A percentile compares a stretch with the other conserved stretches of the same genome.
Conservation (phyloP, 2,329 filamentous ascomycete genomes). For the Corinectria fuckeliana region DNA sequence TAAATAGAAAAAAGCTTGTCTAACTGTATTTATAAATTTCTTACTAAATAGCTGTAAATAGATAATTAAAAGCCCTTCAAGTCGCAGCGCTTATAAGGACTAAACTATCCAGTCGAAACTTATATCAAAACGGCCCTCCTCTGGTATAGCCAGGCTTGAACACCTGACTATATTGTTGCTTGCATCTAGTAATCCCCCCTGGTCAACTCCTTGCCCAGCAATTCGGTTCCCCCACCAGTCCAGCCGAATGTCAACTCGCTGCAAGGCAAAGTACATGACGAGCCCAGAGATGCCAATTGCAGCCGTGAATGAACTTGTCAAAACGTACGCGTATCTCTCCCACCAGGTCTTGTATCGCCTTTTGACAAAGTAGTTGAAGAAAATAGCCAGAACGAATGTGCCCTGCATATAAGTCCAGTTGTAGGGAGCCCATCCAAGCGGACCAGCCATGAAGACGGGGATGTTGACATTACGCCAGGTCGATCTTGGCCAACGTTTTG, state of each 20-base stretch:
- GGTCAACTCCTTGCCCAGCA: constrained; percentile 31
- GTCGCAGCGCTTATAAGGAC: neutral
- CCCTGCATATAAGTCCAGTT: constrained; percentile 39
- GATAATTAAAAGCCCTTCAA: too few relatives aligned
- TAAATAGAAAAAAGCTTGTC: too few relatives aligned
- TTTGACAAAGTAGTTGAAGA: constrained; percentile 39
- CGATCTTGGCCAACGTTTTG: constrained; percentile 29
- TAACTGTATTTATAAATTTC: too few relatives aligned
- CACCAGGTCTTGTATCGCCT: constrained; percentile 34
- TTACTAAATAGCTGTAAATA: too few relatives aligned
- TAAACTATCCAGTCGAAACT: constrained; percentile 27
- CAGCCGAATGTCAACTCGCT: constrained; percentile 23
- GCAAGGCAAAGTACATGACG: constrained; percentile 38
- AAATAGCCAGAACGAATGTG: constrained; percentile 25
- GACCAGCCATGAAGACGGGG: constrained; percentile 33
- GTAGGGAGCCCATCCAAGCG: constrained; percentile 36
- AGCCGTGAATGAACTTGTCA: constrained; percentile 36
- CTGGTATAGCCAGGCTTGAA: constrained; percentile 28
- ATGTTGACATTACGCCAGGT: constrained; percentile 34
- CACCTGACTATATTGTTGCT: constrained; percentile 23
- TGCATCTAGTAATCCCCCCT: constrained; percentile 20
- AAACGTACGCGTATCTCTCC: constrained; percentile 39
- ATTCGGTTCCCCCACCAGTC: constrained; percentile 37
- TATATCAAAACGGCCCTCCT: constrained; percentile 27
- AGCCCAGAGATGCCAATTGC: constrained; percentile 37